Evolutionary conservation across 1,284 basidiomycete species (phyloP).

Genomic region (Pseudozyma flocculosa): DNA sequence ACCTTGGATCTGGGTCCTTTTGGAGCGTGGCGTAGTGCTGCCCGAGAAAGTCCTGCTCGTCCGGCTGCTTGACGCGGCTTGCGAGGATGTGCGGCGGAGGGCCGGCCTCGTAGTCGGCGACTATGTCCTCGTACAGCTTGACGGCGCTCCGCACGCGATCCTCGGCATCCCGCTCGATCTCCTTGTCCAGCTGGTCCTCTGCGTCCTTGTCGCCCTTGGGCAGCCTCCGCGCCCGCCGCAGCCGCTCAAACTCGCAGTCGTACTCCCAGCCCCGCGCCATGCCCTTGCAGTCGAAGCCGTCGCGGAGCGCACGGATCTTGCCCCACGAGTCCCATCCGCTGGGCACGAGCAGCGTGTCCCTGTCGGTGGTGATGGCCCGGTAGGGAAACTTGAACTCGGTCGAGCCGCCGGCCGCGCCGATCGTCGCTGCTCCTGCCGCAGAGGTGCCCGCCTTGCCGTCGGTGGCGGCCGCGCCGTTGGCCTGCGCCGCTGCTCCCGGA

Average conservation of each 20-base stretch:
- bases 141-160: constrained; percentile 38
- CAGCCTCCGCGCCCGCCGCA: constrained; percentile 17
- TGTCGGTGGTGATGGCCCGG: constrained; percentile 85
- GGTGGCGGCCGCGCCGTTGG: neutral
- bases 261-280: constrained; percentile 73
- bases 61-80: constrained; percentile 18
- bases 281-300: constrained; percentile 80
- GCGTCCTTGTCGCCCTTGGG: constrained; percentile 16
- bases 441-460: neutral
- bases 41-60: constrained; percentile 34
- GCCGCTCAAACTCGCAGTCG: constrained; percentile 37
- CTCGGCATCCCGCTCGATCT: constrained; percentile 12
- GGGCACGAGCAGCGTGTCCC: constrained; percentile 87
- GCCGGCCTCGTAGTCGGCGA: constrained; percentile 39
- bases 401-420: constrained; percentile 57
- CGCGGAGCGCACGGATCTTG: constrained; percentile 85
- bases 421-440: neutral
- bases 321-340: constrained; percentile 98
- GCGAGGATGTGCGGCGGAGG: constrained; percentile 7
- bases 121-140: constrained; percentile 49
- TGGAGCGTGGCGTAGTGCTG: constrained; percentile 35
- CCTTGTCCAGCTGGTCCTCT: constrained; percentile 35
- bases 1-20: constrained; percentile 22
- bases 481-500: neutral
- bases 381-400: constrained; percentile 82